Base-by-base conservation (phyloP, 75 land plant genomes). In the Ceratopteris richardii region DNA sequence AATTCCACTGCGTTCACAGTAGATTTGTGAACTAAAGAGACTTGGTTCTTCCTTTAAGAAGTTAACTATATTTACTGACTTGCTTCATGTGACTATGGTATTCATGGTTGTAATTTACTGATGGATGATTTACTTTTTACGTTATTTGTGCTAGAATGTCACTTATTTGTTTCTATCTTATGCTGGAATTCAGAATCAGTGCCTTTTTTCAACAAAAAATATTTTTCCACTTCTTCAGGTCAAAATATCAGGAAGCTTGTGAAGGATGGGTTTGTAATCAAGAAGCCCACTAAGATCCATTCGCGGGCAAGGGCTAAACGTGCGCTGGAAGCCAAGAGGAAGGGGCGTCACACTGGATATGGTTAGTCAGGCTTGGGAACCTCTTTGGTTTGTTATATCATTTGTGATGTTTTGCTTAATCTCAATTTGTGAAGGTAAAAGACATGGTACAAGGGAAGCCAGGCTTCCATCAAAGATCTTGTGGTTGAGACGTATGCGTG, bases 181-280 rank as follows among this genome's bases (percentile, higher is more conserved):
- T 16, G n/a, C 54, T 65, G 20, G 16, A 42, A 0, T 36, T 4
- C 51, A 21, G 63, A 9, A 9, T 51, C 17, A 13, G 20, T 51
- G 16, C 14, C 13, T 60, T 50, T 6, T 23, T 51, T 30, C 40
- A 57, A 30, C 12, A 9, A 33, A 57, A 30, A 30, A 30, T 40
- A 57, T 27, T 26, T 40, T 17, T 11, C 23, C 11, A 7, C 18
- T 51, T 51, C 54, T 62, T 30, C 64, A 78, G 80, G 80, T 25
- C 83, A 80, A 62, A 80, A 80, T 51, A 80, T 80, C 12, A 60
- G 83, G 26, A 80, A 80, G 68, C 65, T 80, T 18, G 77, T 80
- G 10, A 80, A 80, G 65, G 83, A 80, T 72, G 82, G 83, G 16
- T 80, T 80, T 52, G 72, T 80, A 14, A 80, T 80, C 37, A 67